A percentile compares a stretch with the other conserved stretches of the same genome.
Evolutionary conservation across 257 asterid genomes (phyloP).

Genomic region (Galeopsis tetrahit): DNA sequence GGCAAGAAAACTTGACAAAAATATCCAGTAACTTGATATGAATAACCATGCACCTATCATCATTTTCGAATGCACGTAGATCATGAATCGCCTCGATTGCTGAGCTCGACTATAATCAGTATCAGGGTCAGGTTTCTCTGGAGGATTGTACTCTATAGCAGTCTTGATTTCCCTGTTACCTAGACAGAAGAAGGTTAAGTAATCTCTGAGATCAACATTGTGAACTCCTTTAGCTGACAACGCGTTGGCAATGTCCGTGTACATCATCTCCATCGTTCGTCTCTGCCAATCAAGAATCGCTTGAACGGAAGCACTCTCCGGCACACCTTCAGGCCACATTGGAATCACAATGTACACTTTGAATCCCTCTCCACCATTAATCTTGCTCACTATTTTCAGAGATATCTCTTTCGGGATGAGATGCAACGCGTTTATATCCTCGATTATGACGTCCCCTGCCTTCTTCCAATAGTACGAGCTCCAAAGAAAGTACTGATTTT

Average conservation of each 20-base stretch:
- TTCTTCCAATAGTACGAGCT: constrained; percentile 84
- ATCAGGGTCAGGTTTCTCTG: constrained; percentile 63
- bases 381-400: constrained; percentile 77
- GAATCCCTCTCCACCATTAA: constrained; percentile 69
- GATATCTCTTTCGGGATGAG: constrained; percentile 85
- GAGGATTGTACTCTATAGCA: constrained; percentile 59
- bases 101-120: constrained; percentile 80
- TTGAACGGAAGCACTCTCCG: constrained; percentile 82
- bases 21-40: too few relatives aligned
- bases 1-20: too few relatives aligned
- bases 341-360: constrained; percentile 78
- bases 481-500: constrained; percentile 85
- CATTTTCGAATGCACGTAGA: constrained; percentile 89
- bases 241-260: constrained; percentile 62
- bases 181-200: constrained; percentile 83
- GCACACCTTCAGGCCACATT: constrained; percentile 97
- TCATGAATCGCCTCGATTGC: constrained; percentile 86
- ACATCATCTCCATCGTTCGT: constrained; percentile 99
- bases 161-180: constrained; percentile 72
- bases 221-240: constrained; percentile 51
- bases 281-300: constrained; percentile 95
- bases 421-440: constrained; percentile 71
- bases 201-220: constrained; percentile 64
- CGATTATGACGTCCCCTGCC: constrained; percentile 38
- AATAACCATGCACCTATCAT: constrained; percentile 60